Base-by-base conservation (phyloP, 495 filamentous ascomycete species). In the Pyrenopolyporus hunteri region DNA sequence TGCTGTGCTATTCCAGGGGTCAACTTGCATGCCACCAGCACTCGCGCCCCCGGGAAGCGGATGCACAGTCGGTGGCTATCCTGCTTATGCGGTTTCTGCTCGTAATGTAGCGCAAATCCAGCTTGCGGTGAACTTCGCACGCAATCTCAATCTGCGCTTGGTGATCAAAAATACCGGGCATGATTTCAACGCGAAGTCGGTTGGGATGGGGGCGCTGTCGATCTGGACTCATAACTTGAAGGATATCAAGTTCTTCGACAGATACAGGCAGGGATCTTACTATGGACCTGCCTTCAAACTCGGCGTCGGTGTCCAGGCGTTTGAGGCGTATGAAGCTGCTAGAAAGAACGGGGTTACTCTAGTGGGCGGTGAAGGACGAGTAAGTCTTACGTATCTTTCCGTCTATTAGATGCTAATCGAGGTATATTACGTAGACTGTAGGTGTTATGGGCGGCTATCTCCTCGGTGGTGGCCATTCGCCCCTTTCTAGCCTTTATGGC, bases 41-140 rank as follows among this genome's bases (percentile, higher is more conserved):
- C 28, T 67, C 25, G 76, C 83, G 51, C 71, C 78, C 14, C 48
- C 82, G 3, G 69, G 82, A n/a, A 67, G 33, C 19, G 66, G 62
- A 25, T 85, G 83, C 67, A 77, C 74, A 4, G 46, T 83, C 36
- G 83, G 82, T 7, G 76, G 78, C 8, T 84, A 81, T 70, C 76
- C 83, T 3, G 73, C 75, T 5, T 88, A 88, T 54, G 76, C 82
- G 0, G 80, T 89, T 19, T 80, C 81, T 43, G 79, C 78, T 6
- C 80, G 70, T 28, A 80, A 65, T 14, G 78, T 81, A 0, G 70
- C 74, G 7, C 81, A 90, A 44, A 76, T 89, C 25, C 83, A 85
- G 62, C 74, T 82, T 3, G 82, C 85, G 1, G 71, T 91, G 7
- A 84, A 85, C 67, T 87, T 88, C 70, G 87, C 87, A 0, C 77